Conservation (phyloP, 176 grass and related monocot species). For the Hordeum vulgare region DNA sequence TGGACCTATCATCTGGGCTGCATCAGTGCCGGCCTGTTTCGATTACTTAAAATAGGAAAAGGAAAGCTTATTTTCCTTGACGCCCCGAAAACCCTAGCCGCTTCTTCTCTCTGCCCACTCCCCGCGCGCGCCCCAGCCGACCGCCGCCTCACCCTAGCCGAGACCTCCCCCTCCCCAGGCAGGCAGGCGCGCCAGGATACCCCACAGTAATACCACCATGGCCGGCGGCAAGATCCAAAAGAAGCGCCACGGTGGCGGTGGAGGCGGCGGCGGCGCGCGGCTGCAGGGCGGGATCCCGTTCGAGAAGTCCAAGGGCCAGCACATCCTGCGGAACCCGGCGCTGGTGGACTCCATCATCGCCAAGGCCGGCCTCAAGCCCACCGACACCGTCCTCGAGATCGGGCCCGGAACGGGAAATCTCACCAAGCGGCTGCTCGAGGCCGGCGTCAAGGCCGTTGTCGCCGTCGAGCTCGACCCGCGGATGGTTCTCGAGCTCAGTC, state of each 20-base stretch:
- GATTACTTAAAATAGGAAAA: background rate
- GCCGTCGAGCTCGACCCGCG: constrained; percentile 96
- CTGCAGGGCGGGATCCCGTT: constrained; percentile 79
- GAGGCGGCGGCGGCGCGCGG: constrained; percentile 32
- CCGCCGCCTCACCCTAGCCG: background rate
- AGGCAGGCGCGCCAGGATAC: background rate
- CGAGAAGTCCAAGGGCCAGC: constrained; percentile 97
- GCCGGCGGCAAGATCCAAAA: constrained; percentile 88
- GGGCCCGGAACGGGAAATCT: constrained; percentile 91
- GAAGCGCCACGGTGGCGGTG: constrained; percentile 40
- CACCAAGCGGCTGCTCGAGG: constrained; percentile 85
- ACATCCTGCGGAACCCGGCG: constrained; percentile 79
- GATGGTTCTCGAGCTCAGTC: constrained; percentile 91
- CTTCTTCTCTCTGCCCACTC: background rate
- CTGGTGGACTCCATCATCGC: constrained; percentile 81
- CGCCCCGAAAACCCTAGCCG: background rate
- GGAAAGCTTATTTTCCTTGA: no score
- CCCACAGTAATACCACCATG: constrained; percentile 12
- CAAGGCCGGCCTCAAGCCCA: constrained; percentile 87
- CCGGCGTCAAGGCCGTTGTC: constrained; percentile 77
- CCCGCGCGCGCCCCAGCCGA: background rate
- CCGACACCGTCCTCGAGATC: constrained; percentile 93
- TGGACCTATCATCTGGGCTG: background rate
- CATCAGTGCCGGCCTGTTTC: background rate
- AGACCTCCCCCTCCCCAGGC: background rate